phyloP scores from a whole-genome alignment of 164 flowering plant genomes.

The Buxus sempervirens region DNA sequence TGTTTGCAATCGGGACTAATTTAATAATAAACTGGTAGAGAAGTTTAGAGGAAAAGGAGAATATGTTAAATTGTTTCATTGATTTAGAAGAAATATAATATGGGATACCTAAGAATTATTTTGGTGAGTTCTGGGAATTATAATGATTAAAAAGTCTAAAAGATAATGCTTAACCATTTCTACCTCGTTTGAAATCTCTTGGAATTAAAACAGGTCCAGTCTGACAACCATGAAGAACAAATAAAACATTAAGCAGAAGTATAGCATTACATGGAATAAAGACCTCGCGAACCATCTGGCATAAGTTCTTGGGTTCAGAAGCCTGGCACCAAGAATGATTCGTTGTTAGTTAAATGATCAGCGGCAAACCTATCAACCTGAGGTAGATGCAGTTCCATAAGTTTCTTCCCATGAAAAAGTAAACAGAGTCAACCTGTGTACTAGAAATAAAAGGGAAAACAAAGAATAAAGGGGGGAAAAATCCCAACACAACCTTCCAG shows the following conservation, averaged over 20 bases:
- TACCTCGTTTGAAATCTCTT: background rate
- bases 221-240: background rate
- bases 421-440: background rate
- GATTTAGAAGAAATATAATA: too few relatives aligned
- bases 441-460: background rate
- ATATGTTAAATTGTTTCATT: too few relatives aligned
- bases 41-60: too few relatives aligned
- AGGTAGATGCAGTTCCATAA: slow-evolving; percentile 7
- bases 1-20: too few relatives aligned
- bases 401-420: slow-evolving; percentile 16
- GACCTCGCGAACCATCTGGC: slow-evolving; percentile 99
- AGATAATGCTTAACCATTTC: background rate
- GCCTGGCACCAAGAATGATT: slow-evolving; percentile 47
- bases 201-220: background rate
- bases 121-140: too few relatives aligned
- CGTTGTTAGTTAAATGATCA: slow-evolving; percentile 8
- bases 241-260: slow-evolving; percentile 3
- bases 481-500: slow-evolving; percentile 66
- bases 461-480: background rate
- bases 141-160: too few relatives aligned
- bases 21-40: too few relatives aligned
- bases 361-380: slow-evolving; percentile 1
- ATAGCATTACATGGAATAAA: slow-evolving; percentile 71
- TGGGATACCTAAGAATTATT: too few relatives aligned
- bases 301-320: slow-evolving; percentile 93